phyloP scores from a whole-genome alignment of 2,329 filamentous ascomycete species.

The Fonsecaea erecta region DNA sequence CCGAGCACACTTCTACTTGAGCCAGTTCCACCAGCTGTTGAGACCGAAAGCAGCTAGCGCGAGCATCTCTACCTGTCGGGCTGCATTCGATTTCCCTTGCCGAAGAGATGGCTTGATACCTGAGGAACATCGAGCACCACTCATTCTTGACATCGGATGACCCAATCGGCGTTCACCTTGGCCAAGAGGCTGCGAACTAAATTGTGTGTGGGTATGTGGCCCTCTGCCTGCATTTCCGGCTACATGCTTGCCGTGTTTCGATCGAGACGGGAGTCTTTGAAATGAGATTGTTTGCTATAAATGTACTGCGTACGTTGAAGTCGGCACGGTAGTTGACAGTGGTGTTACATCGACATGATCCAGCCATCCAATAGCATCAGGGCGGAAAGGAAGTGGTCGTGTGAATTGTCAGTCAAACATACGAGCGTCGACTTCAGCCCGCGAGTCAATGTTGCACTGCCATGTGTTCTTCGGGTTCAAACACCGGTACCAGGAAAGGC shows the following conservation, averaged over 20 bases:
- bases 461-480: conserved; percentile 41
- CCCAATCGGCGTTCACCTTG: background rate
- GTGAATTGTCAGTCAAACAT: background rate
- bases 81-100: background rate
- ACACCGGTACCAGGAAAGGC: conserved; percentile 91
- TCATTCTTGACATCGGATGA: conserved; percentile 10
- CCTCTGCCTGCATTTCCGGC: background rate
- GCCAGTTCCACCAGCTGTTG: background rate
- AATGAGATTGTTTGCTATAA: background rate
- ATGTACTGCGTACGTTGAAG: background rate
- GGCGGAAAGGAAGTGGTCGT: background rate
- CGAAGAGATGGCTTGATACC: background rate
- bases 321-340: background rate
- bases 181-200: background rate
- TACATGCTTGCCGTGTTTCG: background rate
- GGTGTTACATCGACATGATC: background rate
- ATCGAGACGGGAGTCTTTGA: background rate
- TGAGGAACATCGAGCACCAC: conserved; percentile 16
- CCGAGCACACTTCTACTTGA: background rate
- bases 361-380: background rate
- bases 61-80: background rate
- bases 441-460: background rate
- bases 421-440: background rate
- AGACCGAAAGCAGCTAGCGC: background rate
- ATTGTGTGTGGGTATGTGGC: background rate